These are phyloP conservation scores for Paramecium biaurelia DNA, from an alignment of 73 alveolate species.

Conservation along the genomic window DNA sequence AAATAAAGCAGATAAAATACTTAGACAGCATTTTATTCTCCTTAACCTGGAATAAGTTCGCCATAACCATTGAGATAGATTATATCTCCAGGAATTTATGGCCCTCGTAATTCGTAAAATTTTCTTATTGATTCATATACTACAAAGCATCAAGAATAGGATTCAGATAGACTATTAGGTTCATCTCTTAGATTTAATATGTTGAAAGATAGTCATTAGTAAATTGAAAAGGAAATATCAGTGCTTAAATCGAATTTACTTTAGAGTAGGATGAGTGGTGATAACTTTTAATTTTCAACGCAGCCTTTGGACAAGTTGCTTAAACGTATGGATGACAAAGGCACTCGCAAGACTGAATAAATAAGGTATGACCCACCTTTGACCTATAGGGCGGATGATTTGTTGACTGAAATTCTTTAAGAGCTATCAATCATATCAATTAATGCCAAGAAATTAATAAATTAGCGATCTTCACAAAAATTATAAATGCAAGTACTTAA, in stretches of 20 bases:
- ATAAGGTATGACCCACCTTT: constrained; percentile 26
- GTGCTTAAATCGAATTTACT: background rate
- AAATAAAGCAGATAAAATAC: constrained; percentile 11
- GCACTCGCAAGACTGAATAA: constrained; percentile 11
- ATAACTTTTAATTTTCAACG: background rate
- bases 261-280: constrained; percentile 22
- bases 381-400: constrained; percentile 34
- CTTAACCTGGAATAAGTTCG: background rate
- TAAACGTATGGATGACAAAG: background rate
- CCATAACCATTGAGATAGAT: constrained; percentile 3
- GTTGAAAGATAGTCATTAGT: background rate
- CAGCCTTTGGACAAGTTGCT: background rate
- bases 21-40: constrained; percentile 32
- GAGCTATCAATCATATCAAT: background rate
- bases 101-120: constrained; percentile 23
- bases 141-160: constrained; percentile 10
- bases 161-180: background rate
- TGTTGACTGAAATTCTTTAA: background rate
- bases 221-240: background rate
- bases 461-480: background rate
- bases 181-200: background rate
- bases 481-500: background rate
- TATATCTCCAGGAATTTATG: background rate
- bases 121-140: background rate
- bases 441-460: constrained; percentile 15